Evolutionary conservation across 106 monocot genomes (phyloP), one percentile per base, ranked within the genome.

Genomic region (Dendrobium chrysotoxum): DNA sequence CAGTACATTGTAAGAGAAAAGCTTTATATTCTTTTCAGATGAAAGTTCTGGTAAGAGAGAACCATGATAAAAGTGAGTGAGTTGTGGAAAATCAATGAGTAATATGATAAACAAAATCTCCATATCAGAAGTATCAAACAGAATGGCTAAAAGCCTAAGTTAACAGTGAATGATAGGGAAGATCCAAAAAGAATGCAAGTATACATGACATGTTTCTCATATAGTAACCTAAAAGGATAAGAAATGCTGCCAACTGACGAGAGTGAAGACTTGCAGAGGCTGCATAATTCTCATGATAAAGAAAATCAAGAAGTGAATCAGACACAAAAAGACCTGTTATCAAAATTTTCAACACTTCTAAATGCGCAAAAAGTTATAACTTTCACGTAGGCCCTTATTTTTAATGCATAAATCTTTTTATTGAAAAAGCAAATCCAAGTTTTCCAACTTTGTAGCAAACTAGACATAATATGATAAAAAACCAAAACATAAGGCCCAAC

Each of bases 1-100:
- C 30, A 88, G 53, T 75, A 82, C 85, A 53, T 85, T 71, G 82
- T 82, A 82, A 67, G 88, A 80, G 75, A 79, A 88, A 71, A 88
- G 76, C 79, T 54, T 88, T 47, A 88, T 76, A 42, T 82, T 83
- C 80, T 81, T 87, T 45, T 23, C 78, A 12, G 50, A 44, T 10
- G 83, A 80, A 57, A 77, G n/a, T 26, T 75, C 84, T 83, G 83
- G 35, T 17, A 53, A 71, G 50, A 68, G 42, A 75, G 21, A 75
- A 75, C 71, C 11, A 71, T 5, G 17, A 71, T 71, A 38, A 38
- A 16, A 71, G 16, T 35, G 31, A 39, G 17, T 5, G 18, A 1
- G 16, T 71, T 38, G 10, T 38, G 3, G 12, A 71, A 31, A 71
- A 38, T 13, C 50, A 50, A 50, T 50, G 50, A 13, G 13, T 50